These are phyloP conservation scores for Crotalaria pallida DNA, from an alignment of 306 rosid genomes.

Conservation along the genomic window DNA sequence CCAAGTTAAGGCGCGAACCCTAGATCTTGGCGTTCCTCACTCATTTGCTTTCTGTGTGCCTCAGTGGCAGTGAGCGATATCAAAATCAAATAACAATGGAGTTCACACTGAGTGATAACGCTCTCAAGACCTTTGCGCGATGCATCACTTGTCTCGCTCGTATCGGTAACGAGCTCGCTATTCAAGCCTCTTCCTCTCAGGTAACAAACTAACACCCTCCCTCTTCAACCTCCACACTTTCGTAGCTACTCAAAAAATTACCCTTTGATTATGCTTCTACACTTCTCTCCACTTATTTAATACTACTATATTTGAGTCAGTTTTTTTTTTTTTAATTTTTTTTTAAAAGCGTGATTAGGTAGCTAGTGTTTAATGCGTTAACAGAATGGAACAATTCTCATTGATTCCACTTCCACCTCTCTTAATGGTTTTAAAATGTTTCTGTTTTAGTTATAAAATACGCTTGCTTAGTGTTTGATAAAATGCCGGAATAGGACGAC, in stretches of 20 bases:
- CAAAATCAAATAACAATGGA: constrained; percentile 40
- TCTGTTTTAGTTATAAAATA: no score
- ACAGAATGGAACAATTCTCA: no score
- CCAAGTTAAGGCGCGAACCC: constrained; percentile 27
- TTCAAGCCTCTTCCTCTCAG: constrained; percentile 86
- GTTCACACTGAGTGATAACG: constrained; percentile 59
- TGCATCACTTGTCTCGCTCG: constrained; percentile 90
- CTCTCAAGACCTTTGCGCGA: constrained; percentile 77
- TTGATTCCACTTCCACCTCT: no score
- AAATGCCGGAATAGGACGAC: no score
- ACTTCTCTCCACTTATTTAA: neutral
- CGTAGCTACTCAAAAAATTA: neutral
- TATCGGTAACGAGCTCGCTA: constrained; percentile 74
- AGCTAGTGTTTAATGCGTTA: no score
- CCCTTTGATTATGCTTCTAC: neutral
- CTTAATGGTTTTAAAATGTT: no score
- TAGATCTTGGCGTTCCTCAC: neutral
- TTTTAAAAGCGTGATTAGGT: no score
- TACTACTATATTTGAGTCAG: constrained; percentile 4
- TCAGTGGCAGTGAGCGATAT: neutral
- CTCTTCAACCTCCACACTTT: neutral
- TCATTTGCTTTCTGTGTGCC: no score
- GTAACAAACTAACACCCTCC: constrained; percentile 19
- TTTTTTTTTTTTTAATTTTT: no score
- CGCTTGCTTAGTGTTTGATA: no score